Conservation (phyloP, 345 rosid genomes). For the Ceriops zippeliana region DNA sequence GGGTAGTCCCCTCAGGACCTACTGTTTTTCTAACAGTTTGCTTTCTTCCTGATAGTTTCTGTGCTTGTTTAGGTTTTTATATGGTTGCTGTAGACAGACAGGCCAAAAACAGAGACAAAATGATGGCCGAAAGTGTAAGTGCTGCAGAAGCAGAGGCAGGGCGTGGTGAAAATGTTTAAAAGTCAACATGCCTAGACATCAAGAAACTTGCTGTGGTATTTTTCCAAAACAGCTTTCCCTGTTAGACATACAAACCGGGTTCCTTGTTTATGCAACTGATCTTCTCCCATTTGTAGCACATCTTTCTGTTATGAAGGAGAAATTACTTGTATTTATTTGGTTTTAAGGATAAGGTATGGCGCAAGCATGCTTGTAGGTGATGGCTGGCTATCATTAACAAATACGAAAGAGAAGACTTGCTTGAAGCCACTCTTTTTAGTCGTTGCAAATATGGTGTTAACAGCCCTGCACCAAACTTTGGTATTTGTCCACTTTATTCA, state of each 20-base stretch:
- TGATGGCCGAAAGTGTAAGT: conserved; percentile 58
- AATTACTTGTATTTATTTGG: not conserved
- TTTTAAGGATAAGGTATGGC: not conserved
- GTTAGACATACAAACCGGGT: not conserved
- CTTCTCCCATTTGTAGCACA: not conserved
- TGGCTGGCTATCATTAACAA: not conserved
- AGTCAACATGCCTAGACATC: not conserved
- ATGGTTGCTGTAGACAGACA: conserved; percentile 83
- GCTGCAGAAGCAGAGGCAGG: conserved; percentile 48
- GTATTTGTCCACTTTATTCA: too few relatives aligned
- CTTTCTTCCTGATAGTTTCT: not conserved
- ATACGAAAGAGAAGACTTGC: not conserved
- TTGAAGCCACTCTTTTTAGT: not conserved
- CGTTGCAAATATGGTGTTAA: not conserved
- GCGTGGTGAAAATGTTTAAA: conserved; percentile 37
- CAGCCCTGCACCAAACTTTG: not conserved
- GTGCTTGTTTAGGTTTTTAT: conserved; percentile 50
- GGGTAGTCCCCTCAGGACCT: not conserved
- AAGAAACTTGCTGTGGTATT: not conserved
- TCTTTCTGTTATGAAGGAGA: not conserved
- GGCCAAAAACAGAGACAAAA: conserved; percentile 58
- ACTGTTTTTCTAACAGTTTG: not conserved
- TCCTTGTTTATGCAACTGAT: not conserved
- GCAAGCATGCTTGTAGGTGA: too few relatives aligned
- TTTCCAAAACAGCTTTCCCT: not conserved